These are phyloP conservation scores for Neoboletus magnificus DNA, from an alignment of 768 basidiomycete species.

Conservation along the genomic window DNA sequence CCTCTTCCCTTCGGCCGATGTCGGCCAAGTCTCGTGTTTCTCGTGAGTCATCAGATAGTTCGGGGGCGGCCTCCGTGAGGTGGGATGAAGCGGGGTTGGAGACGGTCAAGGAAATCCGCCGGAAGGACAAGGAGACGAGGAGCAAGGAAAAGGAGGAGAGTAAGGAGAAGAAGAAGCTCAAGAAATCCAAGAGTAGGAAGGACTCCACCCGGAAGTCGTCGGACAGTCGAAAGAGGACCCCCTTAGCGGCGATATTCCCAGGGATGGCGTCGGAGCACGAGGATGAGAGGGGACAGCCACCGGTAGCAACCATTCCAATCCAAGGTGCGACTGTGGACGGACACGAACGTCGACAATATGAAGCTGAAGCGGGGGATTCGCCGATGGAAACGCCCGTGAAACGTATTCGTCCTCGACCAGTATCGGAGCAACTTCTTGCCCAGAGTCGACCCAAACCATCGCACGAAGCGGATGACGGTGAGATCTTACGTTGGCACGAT, in stretches of 20 bases:
- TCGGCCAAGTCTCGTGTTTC: conserved; percentile 42
- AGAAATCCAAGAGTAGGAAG: conserved; percentile 27
- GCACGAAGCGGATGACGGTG: conserved; percentile 47
- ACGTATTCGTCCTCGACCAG: conserved; percentile 50
- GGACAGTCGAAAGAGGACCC: conserved; percentile 53
- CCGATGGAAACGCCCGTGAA: conserved; percentile 34
- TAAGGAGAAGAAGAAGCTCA: conserved; percentile 32
- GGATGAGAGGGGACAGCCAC: conserved; percentile 2
- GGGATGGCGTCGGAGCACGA: conserved; percentile 27
- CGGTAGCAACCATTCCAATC: conserved; percentile 32
- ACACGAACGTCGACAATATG: conserved; percentile 27
- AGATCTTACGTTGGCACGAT: not conserved
- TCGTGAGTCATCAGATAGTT: conserved; percentile 40
- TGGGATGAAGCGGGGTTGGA: conserved; percentile 52
- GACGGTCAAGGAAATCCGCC: conserved; percentile 47
- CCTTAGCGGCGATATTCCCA: conserved; percentile 61
- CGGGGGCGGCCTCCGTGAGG: conserved; percentile 41
- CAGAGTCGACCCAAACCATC: conserved; percentile 47
- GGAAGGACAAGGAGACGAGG: conserved; percentile 36
- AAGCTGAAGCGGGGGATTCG: not conserved
- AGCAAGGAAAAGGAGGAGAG: conserved; percentile 32
- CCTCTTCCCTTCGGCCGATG: conserved; percentile 47
- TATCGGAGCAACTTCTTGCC: conserved; percentile 62
- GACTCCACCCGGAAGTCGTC: conserved; percentile 41
- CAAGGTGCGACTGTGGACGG: conserved; percentile 56